phyloP scores from a whole-genome alignment of 2,329 filamentous ascomycete species.

The Incumbomyces delicatus region DNA sequence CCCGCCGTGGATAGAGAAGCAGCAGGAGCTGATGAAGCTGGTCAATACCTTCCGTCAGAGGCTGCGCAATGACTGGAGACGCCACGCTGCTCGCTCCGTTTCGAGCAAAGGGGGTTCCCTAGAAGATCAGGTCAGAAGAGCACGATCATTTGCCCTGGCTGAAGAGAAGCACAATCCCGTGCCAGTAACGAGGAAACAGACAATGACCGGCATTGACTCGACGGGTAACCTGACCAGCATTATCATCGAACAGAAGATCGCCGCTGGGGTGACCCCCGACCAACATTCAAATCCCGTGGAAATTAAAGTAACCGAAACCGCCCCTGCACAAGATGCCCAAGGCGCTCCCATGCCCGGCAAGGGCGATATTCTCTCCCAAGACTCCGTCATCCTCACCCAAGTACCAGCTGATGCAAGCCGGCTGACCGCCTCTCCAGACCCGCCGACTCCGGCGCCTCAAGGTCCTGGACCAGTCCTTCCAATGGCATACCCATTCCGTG shows the following conservation, averaged over 20 bases:
- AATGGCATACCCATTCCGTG: constrained; percentile 59
- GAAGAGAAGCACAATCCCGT: constrained; percentile 43
- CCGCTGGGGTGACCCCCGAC: constrained; percentile 10
- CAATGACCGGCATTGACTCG: constrained; percentile 33
- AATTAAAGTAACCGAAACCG: constrained; percentile 23
- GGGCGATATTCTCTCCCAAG: not conserved
- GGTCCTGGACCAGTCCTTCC: constrained; percentile 23
- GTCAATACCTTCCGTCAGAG: constrained; percentile 60
- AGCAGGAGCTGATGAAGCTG: constrained; percentile 72
- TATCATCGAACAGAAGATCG: constrained; percentile 28
- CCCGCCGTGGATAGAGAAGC: constrained; percentile 97
- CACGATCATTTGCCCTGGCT: constrained; percentile 63
- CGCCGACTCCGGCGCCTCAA: constrained; percentile 9
- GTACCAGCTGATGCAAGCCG: not conserved
- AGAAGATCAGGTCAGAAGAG: constrained; percentile 60
- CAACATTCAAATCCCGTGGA: constrained; percentile 10
- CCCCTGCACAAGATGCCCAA: constrained; percentile 13
- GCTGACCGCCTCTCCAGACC: constrained; percentile 12
- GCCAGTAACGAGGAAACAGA: constrained; percentile 32
- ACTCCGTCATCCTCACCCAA: not conserved
- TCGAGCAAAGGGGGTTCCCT: constrained; percentile 66
- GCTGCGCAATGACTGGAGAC: constrained; percentile 73
- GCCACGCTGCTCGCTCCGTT: constrained; percentile 71
- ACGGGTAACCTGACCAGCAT: constrained; percentile 35
- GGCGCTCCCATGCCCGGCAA: constrained; percentile 9